Conservation (phyloP, 2,329 filamentous ascomycete species). For the Penicillium occitanis region DNA sequence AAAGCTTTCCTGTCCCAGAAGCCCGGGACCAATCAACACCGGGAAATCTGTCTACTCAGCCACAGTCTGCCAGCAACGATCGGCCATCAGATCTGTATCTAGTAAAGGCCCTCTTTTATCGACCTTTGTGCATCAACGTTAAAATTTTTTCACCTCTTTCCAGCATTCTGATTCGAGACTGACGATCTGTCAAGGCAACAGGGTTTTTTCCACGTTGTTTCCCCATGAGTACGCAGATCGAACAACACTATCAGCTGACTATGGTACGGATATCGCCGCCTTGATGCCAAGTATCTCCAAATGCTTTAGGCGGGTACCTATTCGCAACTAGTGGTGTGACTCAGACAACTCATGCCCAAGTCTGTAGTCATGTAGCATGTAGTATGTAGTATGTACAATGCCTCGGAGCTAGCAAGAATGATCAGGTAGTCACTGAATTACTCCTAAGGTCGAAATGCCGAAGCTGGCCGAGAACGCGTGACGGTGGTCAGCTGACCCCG, state of each 20-base stretch:
- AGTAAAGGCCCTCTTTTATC: not conserved
- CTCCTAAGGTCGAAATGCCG: constrained; percentile 6
- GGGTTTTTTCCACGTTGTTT: constrained; percentile 7
- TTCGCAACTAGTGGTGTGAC: not conserved
- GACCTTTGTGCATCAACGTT: constrained; percentile 3
- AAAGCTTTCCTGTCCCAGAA: not conserved
- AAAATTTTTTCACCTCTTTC: constrained; percentile 1
- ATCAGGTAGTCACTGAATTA: constrained; percentile 8
- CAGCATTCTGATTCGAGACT: not conserved
- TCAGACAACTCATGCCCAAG: not conserved
- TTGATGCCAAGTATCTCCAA: not conserved
- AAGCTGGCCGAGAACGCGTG: constrained; percentile 16
- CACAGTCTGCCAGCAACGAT: constrained; percentile 10
- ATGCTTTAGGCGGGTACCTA: not conserved
- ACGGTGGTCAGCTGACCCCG: constrained; percentile 12
- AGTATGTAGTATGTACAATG: not conserved
- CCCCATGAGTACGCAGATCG: not conserved
- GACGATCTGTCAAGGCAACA: constrained; percentile 3
- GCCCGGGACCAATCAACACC: constrained; percentile 7
- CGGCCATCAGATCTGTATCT: not conserved
- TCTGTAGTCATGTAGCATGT: not conserved
- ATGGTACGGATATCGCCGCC: constrained; percentile 12
- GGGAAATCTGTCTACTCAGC: not conserved
- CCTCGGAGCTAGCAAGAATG: constrained; percentile 3
- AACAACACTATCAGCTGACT: constrained; percentile 10